Conservation (phyloP, 306 rosid genomes). For the Hippophae tibetana region DNA sequence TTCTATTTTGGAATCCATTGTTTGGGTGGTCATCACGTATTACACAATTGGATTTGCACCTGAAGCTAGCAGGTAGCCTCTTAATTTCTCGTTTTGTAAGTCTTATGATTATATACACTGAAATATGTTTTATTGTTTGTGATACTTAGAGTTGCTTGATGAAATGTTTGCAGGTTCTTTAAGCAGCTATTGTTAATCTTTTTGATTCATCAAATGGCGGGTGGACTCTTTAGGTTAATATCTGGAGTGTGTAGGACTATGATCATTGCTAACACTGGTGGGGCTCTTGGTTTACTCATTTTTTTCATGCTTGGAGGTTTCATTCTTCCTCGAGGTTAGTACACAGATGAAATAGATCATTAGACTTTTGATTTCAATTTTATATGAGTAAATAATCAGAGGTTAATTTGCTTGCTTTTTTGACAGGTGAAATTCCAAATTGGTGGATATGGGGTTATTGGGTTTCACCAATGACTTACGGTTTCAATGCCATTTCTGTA, state of each 20-base stretch:
- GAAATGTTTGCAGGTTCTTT: constrained; percentile 57
- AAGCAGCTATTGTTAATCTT: constrained; percentile 71
- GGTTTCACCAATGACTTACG: constrained; percentile 36
- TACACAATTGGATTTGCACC: constrained; percentile 2
- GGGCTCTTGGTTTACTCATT: constrained; percentile 62
- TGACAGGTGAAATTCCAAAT: constrained; percentile 19
- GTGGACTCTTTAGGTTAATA: constrained; percentile 69
- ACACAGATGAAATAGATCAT: background rate
- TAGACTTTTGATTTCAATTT: too few relatives aligned
- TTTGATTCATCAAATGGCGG: constrained; percentile 84
- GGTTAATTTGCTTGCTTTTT: too few relatives aligned
- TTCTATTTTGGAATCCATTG: constrained; percentile 24
- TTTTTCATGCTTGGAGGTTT: constrained; percentile 88
- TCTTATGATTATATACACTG: too few relatives aligned
- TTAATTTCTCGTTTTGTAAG: too few relatives aligned
- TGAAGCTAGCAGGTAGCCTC: too few relatives aligned
- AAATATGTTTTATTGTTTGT: too few relatives aligned
- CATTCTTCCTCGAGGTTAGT: constrained; percentile 68
- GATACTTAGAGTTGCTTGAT: background rate
- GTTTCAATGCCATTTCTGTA: constrained; percentile 24
- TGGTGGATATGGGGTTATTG: constrained; percentile 49
- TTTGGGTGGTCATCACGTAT: constrained; percentile 35
- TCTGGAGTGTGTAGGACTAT: constrained; percentile 85
- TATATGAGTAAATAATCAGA: too few relatives aligned
- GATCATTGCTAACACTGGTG: constrained; percentile 92